Evolutionary conservation across 2,329 filamentous ascomycete genomes (phyloP).

Genomic region (Plenodomus biglobosus): DNA sequence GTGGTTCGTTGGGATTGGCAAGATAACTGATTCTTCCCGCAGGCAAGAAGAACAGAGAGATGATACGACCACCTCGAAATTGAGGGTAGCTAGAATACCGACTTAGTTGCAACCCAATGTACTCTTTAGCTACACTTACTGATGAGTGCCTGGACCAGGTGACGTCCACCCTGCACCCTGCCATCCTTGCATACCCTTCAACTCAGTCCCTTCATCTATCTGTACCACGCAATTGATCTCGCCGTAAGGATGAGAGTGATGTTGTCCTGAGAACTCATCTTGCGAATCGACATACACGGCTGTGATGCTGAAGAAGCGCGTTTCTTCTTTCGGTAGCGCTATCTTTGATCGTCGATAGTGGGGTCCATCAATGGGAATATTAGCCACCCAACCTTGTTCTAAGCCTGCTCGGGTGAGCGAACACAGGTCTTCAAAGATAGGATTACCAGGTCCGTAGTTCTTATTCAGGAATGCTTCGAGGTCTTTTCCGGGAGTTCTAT

Average conservation of each 20-base stretch:
- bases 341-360: constrained; percentile 48
- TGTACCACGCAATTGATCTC: constrained; percentile 60
- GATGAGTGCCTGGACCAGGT: constrained; percentile 58
- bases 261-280: constrained; percentile 55
- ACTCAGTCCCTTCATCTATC: constrained; percentile 53
- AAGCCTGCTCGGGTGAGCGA: constrained; percentile 37
- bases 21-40: constrained; percentile 57
- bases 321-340: constrained; percentile 49
- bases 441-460: constrained; percentile 41
- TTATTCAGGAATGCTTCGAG: constrained; percentile 40
- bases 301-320: constrained; percentile 58
- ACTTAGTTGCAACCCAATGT: not conserved
- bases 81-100: constrained; percentile 49
- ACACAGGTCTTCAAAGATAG: constrained; percentile 43
- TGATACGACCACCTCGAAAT: constrained; percentile 53
- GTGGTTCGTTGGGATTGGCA: constrained; percentile 48
- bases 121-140: constrained; percentile 32
- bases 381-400: constrained; percentile 43
- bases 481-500: constrained; percentile 40
- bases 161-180: constrained; percentile 59
- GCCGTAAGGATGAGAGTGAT: constrained; percentile 57
- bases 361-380: constrained; percentile 32
- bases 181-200: constrained; percentile 61
- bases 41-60: constrained; percentile 59
- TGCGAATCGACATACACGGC: constrained; percentile 60